phyloP scores from a whole-genome alignment of 2,329 filamentous ascomycete genomes.

The Seiridium unicorne region DNA sequence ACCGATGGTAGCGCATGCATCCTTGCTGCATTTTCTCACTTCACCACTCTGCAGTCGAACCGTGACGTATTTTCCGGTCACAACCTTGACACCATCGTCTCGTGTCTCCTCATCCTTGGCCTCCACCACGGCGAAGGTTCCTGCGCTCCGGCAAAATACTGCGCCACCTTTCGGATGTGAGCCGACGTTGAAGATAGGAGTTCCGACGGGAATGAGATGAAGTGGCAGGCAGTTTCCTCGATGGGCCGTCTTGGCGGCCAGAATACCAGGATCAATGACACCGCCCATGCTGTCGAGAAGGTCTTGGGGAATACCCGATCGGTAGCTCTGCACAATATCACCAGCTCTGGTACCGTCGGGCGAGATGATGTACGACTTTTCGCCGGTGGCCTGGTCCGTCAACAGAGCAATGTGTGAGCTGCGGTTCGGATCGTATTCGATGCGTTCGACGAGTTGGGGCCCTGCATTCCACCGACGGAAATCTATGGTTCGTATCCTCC shows the following conservation, averaged over 20 bases:
- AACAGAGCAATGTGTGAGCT: conserved; percentile 91
- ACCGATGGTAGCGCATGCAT: conserved; percentile 93
- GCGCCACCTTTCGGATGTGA: conserved; percentile 70
- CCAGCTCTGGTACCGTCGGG: conserved; percentile 90
- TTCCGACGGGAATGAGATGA: conserved; percentile 95
- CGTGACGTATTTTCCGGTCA: conserved; percentile 75
- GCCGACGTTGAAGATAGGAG: conserved; percentile 86
- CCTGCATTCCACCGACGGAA: conserved; percentile 78
- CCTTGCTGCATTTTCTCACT: conserved; percentile 81
- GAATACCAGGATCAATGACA: conserved; percentile 86
- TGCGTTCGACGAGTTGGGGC: conserved; percentile 84
- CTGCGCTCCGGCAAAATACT: conserved; percentile 92
- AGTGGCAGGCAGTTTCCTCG: conserved; percentile 92
- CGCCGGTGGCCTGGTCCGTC: conserved; percentile 69
- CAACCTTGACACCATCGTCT: conserved; percentile 57
- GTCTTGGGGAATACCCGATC: conserved; percentile 82
- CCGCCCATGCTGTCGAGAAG: conserved; percentile 92
- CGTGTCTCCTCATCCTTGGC: conserved; percentile 79
- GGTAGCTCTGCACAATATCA: conserved; percentile 89
- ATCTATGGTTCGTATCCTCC: conserved; percentile 88
- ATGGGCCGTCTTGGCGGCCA: conserved; percentile 91
- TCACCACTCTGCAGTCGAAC: conserved; percentile 91
- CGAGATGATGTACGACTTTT: conserved; percentile 90
- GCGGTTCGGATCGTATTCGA: conserved; percentile 93
- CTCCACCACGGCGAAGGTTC: conserved; percentile 85